Evolutionary conservation across 805 yeast species (phyloP).

Genomic region (Candida arabinofermentans): DNA sequence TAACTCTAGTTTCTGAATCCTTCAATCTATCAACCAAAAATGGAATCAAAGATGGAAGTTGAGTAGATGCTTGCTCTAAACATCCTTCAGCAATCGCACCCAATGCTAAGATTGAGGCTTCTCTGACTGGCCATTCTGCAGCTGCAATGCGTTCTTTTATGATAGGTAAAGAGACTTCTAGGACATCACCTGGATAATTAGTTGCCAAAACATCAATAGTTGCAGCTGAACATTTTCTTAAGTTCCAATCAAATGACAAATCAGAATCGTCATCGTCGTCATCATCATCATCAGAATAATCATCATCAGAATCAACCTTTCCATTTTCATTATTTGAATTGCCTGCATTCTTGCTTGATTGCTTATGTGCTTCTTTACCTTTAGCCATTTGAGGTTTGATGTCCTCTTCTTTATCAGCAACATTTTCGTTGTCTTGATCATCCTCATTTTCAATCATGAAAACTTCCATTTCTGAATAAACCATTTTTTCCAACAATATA

Average conservation of each 20-base stretch:
- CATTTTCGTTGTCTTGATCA: slow-evolving; percentile 66
- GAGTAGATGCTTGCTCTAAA: slow-evolving; percentile 61
- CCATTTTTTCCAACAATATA: slow-evolving; percentile 74
- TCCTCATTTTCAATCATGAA: slow-evolving; percentile 61
- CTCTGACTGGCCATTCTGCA: slow-evolving; percentile 82
- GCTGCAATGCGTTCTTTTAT: slow-evolving; percentile 68
- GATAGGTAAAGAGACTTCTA: slow-evolving; percentile 66
- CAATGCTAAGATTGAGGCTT: slow-evolving; percentile 88
- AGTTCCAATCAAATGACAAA: slow-evolving; percentile 76
- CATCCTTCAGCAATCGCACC: slow-evolving; percentile 96
- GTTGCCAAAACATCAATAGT: slow-evolving; percentile 80
- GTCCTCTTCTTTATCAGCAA: slow-evolving; percentile 84
- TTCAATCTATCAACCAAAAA: slow-evolving; percentile 74
- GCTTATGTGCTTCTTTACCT: slow-evolving; percentile 43
- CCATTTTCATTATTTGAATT: slow-evolving; percentile 10
- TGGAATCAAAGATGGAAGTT: slow-evolving; percentile 78
- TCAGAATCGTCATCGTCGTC: slow-evolving; percentile 72
- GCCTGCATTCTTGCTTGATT: slow-evolving; percentile 17
- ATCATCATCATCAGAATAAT: slow-evolving; percentile 59
- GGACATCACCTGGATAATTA: slow-evolving; percentile 60
- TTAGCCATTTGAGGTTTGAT: slow-evolving; percentile 78
- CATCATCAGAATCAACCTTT: slow-evolving; percentile 33
- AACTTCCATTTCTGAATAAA: slow-evolving; percentile 79
- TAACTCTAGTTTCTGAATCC: slow-evolving; percentile 76
- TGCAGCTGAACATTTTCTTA: slow-evolving; percentile 93